Conservation (phyloP, 2,329 filamentous ascomycete genomes). For the Aspergillus candidus region DNA sequence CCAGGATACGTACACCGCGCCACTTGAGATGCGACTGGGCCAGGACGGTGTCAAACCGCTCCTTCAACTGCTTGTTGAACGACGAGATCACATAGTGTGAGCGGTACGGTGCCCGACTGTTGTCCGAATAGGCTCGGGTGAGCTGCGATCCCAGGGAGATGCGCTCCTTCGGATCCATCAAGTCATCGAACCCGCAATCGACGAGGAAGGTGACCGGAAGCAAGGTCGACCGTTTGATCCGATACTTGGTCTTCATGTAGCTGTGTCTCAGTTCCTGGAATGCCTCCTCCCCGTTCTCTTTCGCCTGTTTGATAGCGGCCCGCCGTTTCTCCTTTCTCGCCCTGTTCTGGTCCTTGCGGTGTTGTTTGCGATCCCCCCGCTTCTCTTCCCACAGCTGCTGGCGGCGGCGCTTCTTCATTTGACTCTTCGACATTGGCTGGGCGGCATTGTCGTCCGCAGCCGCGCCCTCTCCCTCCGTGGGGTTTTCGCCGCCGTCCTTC, state of each 20-base stretch:
- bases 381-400: constrained; percentile 70
- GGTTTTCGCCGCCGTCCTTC: background rate
- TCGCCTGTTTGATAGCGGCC: constrained; percentile 31
- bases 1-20: constrained; percentile 69
- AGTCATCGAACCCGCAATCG: constrained; percentile 85
- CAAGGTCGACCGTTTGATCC: constrained; percentile 41
- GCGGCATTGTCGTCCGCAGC: constrained; percentile 2
- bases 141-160: constrained; percentile 79
- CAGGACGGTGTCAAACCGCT: constrained; percentile 73
- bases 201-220: constrained; percentile 76
- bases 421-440: constrained; percentile 68
- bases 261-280: constrained; percentile 22
- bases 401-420: constrained; percentile 70
- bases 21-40: constrained; percentile 66
- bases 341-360: constrained; percentile 52
- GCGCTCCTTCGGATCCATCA: constrained; percentile 82
- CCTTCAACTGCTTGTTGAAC: constrained; percentile 66
- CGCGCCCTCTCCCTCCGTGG: constrained; percentile 4
- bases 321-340: constrained; percentile 49
- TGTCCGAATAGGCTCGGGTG: constrained; percentile 84
- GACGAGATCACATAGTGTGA: constrained; percentile 70
- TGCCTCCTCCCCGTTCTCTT: constrained; percentile 20
- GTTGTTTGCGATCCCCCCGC: constrained; percentile 53
- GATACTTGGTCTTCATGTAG: constrained; percentile 19
- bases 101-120: constrained; percentile 61